Conservation (phyloP, 306 rosid species). For the Arachis hypogaea region DNA sequence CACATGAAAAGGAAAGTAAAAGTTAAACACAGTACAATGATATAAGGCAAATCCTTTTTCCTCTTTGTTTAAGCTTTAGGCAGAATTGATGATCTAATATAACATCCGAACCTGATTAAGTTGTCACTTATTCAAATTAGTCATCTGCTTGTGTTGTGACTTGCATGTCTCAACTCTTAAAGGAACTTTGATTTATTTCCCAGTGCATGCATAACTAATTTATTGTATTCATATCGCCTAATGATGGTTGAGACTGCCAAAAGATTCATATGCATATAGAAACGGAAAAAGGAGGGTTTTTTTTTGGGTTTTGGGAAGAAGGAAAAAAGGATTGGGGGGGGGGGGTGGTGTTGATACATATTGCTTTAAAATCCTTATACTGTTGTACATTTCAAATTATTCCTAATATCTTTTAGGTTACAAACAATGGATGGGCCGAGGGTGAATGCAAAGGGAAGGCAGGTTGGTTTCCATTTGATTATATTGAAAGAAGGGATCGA, state of each 20-base stretch:
- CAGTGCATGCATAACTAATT: constrained; percentile 7
- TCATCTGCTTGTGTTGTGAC: not conserved
- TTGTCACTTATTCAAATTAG: not conserved
- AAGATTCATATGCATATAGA: constrained; percentile 7
- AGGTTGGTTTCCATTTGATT: constrained; percentile 97
- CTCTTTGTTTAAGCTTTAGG: not conserved
- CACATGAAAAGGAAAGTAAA: not conserved
- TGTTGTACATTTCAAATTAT: constrained; percentile 5
- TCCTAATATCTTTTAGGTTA: constrained; percentile 56
- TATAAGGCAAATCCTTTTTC: not conserved
- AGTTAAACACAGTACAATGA: not conserved
- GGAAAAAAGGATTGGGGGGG: no score
- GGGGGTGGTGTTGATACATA: not conserved
- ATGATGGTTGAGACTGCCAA: not conserved
- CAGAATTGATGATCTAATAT: constrained; percentile 11
- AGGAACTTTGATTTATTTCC: constrained; percentile 20
- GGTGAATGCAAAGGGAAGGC: constrained; percentile 98
- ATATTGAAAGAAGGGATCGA: constrained; percentile 84
- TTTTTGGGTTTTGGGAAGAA: no score
- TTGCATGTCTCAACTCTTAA: not conserved
- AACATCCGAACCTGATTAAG: not conserved
- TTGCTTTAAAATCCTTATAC: constrained; percentile 5
- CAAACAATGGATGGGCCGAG: constrained; percentile 98
- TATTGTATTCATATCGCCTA: not conserved
- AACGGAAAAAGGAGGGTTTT: not conserved